phyloP scores from a whole-genome alignment of 2,329 filamentous ascomycete genomes.

The Helotiales sp. region DNA sequence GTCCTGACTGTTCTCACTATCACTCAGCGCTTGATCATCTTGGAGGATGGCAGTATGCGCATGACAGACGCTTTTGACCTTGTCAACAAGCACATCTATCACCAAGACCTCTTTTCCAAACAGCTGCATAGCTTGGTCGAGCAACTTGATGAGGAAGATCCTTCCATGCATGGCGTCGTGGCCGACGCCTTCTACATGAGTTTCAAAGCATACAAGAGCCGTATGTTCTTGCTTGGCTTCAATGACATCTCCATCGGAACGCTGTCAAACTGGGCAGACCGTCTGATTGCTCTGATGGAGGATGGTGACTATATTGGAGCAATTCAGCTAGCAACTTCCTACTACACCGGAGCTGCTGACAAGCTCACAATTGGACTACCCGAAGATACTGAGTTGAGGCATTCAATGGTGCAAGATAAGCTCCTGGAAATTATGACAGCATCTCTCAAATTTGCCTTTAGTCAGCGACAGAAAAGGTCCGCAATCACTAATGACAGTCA shows the following conservation, averaged over 20 bases:
- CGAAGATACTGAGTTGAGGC: constrained; percentile 73
- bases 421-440: constrained; percentile 91
- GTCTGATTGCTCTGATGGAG: constrained; percentile 91
- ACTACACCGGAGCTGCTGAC: constrained; percentile 88
- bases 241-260: constrained; percentile 90
- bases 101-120: constrained; percentile 83
- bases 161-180: constrained; percentile 90
- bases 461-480: constrained; percentile 55
- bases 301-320: constrained; percentile 93
- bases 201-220: constrained; percentile 91
- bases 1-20: constrained; percentile 91
- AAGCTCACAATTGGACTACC: constrained; percentile 93
- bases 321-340: constrained; percentile 86
- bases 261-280: constrained; percentile 95
- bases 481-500: constrained; percentile 47
- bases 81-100: constrained; percentile 88
- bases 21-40: constrained; percentile 86
- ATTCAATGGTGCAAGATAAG: constrained; percentile 83
- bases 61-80: constrained; percentile 95
- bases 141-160: constrained; percentile 81
- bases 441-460: constrained; percentile 86
- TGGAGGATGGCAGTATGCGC: constrained; percentile 85
- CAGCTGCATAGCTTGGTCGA: constrained; percentile 86
- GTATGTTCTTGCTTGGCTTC: constrained; percentile 89
- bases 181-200: constrained; percentile 99